Evolutionary conservation across 2,329 filamentous ascomycete genomes (phyloP).

Genomic region (Arthroderma sp.): DNA sequence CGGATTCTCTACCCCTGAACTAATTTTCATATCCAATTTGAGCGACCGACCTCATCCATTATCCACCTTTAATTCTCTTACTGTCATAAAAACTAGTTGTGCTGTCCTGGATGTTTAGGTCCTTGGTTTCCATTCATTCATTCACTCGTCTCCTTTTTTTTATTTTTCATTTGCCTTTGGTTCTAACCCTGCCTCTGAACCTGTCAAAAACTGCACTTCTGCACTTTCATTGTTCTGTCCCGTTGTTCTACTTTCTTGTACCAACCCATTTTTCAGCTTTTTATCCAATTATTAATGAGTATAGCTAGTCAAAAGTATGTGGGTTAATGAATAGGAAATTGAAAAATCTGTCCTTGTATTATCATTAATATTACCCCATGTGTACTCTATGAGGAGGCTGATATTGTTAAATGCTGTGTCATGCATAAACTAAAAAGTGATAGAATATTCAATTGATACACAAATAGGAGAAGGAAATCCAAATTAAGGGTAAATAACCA

Average conservation of each 20-base stretch:
- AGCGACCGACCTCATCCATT: neutral
- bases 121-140: neutral
- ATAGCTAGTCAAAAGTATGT: neutral
- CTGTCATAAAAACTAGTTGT: neutral
- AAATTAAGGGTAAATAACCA: neutral
- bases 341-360: too few species aligned
- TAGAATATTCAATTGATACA: neutral
- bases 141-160: neutral
- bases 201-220: slow-evolving; percentile 1
- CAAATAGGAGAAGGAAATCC: neutral
- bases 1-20: neutral
- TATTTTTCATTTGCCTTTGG: neutral
- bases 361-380: neutral
- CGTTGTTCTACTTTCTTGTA: neutral
- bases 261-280: neutral
- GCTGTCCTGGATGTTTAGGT: neutral
- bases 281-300: slow-evolving; percentile 3
- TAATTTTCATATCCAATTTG: neutral
- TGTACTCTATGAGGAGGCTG: neutral
- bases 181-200: neutral
- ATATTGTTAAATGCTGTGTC: neutral
- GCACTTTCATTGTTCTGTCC: neutral
- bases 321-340: neutral
- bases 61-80: neutral
- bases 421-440: neutral